Evolutionary conservation across 2,329 filamentous ascomycete species (phyloP), one percentile per base, ranked within the genome.

Genomic region (Chalaropsis thielavioides): DNA sequence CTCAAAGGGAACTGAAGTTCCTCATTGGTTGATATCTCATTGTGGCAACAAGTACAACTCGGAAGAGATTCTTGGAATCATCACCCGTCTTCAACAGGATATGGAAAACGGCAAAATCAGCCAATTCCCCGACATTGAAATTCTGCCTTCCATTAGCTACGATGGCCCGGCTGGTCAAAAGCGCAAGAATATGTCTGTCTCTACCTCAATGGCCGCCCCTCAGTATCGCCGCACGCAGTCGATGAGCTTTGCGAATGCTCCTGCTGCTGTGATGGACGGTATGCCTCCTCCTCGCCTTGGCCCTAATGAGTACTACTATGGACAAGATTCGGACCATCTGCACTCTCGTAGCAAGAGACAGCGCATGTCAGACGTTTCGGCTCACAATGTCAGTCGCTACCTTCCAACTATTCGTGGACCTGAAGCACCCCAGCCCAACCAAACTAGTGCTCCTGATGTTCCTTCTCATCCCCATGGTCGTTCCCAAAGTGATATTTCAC

Each of bases 51-150:
- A 77, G 49, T 81, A 82, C 69, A 74, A 73, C 10, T 80, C 81
- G 0, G 70, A 70, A 1, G 74, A 78, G 63, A 79, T 84, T 59
- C 70, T 78, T 27, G 72, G 74, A 5, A 77, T 83, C n/a, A 75
- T 81, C 3, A 71, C 73, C 0, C 75, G 75, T 0, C 73, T 84
- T 7, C 73, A 77, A 68, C 65, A 69, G 0, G 78, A 81, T 58
- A 77, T 83, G 61, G 72, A 77, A 27, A 68, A 71, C 8, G 75
- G 76, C 11, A 69, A 71, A 0, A 71, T 81, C 41, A 72, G 70
- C 3, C 76, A 80, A 65, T 78, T 84, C 1, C 82, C 82, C 0
- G 82, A 83, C 67, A 80, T 84, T 65, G 82, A 84, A 72, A 81
- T 84, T 19, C 75, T 84, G 3, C 81, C 82, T 1, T 79, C 81